phyloP scores from a whole-genome alignment of 306 rosid genomes.

The Ceratonia siliqua region DNA sequence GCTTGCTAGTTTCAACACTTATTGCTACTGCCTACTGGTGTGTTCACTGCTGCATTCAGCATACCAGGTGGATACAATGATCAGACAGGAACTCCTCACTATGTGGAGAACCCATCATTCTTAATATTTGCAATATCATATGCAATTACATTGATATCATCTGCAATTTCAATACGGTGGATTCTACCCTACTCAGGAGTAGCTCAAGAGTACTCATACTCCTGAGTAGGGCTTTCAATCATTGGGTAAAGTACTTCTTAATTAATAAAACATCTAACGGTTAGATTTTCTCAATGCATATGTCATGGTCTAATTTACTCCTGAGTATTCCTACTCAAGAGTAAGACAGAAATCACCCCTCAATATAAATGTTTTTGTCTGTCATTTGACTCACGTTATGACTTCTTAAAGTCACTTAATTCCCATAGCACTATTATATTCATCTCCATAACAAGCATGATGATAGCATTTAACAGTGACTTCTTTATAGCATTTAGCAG shows the following conservation, averaged over 20 bases:
- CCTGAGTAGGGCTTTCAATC: too few species aligned
- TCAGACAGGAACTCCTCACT: background rate
- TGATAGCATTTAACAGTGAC: conserved; percentile 36
- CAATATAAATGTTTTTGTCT: conserved; percentile 42
- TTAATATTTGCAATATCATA: conserved; percentile 39
- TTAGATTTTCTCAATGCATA: too few species aligned
- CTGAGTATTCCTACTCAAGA: too few species aligned
- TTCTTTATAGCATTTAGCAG: conserved; percentile 32
- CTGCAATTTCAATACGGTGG: too few species aligned
- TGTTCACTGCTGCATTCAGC: conserved; percentile 40
- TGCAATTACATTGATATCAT: conserved; percentile 36
- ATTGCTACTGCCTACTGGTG: conserved; percentile 35
- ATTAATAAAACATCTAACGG: too few species aligned
- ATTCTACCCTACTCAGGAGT: too few species aligned
- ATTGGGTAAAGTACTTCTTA: too few species aligned
- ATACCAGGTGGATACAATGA: conserved; percentile 23
- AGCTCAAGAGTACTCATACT: too few species aligned
- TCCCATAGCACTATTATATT: conserved; percentile 34
- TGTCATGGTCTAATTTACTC: too few species aligned
- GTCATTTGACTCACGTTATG: conserved; percentile 38
- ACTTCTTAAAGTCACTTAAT: conserved; percentile 39
- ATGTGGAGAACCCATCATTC: background rate
- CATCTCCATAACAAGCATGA: conserved; percentile 40
- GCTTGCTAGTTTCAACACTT: conserved; percentile 40
- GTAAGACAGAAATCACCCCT: too few species aligned